These are phyloP conservation scores for Akanthomyces lecanii DNA, from an alignment of 2,329 filamentous ascomycete genomes.

Conservation along the genomic window DNA sequence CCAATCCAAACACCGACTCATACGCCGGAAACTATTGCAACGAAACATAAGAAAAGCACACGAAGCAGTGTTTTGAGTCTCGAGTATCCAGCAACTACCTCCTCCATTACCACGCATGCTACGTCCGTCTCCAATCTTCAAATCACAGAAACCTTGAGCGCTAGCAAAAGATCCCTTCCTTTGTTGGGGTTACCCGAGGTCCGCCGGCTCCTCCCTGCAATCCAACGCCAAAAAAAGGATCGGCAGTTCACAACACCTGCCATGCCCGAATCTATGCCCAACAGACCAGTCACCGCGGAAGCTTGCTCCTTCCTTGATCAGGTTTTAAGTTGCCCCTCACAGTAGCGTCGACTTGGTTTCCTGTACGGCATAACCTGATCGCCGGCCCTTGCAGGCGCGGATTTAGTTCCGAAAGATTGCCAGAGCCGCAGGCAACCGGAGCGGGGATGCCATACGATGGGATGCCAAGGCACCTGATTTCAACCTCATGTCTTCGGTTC, in stretches of 20 bases:
- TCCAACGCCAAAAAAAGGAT: not conserved
- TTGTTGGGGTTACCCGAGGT: not conserved
- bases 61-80: not conserved
- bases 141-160: not conserved
- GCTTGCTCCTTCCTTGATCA: not conserved
- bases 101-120: not conserved
- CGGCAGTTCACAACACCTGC: not conserved
- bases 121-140: not conserved
- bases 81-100: not conserved
- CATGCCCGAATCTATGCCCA: not conserved
- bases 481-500: not conserved
- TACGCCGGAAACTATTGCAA: not conserved
- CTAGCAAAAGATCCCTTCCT: slow-evolving; percentile 1
- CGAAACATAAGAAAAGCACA: not conserved
- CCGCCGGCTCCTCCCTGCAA: slow-evolving; percentile 4
- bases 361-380: not conserved
- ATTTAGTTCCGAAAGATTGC: not conserved
- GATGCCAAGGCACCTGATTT: not conserved
- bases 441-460: not conserved
- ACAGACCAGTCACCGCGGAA: not conserved
- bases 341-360: not conserved
- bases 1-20: not conserved
- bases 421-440: not conserved
- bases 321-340: not conserved
- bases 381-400: not conserved